These are phyloP conservation scores for Leccinum subgranulosum DNA, from an alignment of 768 basidiomycete genomes.

Conservation along the genomic window DNA sequence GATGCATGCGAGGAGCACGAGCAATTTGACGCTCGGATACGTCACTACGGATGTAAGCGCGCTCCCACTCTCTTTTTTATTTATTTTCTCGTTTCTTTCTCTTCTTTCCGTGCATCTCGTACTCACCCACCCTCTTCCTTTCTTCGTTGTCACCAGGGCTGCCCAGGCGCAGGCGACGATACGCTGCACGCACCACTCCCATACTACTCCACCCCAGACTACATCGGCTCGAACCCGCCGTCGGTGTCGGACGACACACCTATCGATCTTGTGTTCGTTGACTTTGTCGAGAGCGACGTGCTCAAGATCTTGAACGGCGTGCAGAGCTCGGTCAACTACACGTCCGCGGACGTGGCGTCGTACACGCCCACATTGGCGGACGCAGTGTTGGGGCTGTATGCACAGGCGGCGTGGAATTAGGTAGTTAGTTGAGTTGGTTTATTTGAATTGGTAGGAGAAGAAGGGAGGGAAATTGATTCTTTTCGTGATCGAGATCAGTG, in stretches of 20 bases:
- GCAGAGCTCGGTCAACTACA: constrained; percentile 49
- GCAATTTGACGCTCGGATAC: constrained; percentile 27
- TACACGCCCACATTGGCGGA: constrained; percentile 50
- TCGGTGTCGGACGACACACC: constrained; percentile 44
- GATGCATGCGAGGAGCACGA: constrained; percentile 32
- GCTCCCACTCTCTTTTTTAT: background rate
- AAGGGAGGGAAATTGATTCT: no score
- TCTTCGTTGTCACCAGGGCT: constrained; percentile 42
- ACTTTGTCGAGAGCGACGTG: constrained; percentile 59
- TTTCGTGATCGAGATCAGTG: no score
- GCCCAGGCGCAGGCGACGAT: constrained; percentile 77
- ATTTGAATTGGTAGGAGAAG: no score
- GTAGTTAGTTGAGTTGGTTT: no score
- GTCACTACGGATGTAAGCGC: background rate
- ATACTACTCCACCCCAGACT: constrained; percentile 52
- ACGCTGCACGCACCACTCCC: constrained; percentile 59
- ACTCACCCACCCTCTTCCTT: background rate
- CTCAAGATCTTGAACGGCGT: constrained; percentile 53
- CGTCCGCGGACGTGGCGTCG: constrained; percentile 44
- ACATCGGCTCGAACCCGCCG: constrained; percentile 55
- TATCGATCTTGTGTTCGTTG: constrained; percentile 74
- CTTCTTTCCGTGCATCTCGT: background rate
- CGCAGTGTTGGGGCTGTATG: constrained; percentile 39
- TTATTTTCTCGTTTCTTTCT: background rate
- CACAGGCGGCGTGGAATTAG: constrained; percentile 33